A percentile compares a stretch with the other conserved stretches of the same genome.
phyloP scores from a whole-genome alignment of 78 protist genomes.

The Isochrysis galbana region DNA sequence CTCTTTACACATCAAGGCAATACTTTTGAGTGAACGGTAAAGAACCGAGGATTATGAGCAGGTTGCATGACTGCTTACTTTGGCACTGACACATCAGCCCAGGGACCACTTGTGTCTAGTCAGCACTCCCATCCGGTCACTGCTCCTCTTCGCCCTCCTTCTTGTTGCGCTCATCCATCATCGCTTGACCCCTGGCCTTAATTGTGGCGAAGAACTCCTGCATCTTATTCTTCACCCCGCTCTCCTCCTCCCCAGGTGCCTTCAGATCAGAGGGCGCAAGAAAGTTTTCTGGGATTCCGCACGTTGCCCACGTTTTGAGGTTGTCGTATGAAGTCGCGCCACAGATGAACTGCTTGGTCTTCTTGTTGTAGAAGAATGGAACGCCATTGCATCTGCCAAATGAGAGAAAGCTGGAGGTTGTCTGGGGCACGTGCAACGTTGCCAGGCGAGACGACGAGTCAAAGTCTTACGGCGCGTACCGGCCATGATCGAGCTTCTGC shows the following conservation, averaged over 20 bases:
- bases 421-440: too few relatives aligned
- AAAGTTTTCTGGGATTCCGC: neutral
- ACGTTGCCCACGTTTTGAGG: neutral
- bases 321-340: slow-evolving; percentile 26
- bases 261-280: neutral
- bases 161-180: neutral
- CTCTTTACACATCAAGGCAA: too few relatives aligned
- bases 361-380: slow-evolving; percentile 24
- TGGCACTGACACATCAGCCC: too few relatives aligned
- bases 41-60: too few relatives aligned
- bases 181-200: neutral
- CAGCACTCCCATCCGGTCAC: too few relatives aligned
- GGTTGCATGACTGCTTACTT: too few relatives aligned
- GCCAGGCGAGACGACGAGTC: neutral
- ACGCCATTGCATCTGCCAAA: slow-evolving; percentile 5
- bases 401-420: too few relatives aligned
- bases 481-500: neutral
- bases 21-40: too few relatives aligned
- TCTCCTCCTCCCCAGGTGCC: neutral
- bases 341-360: neutral
- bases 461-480: neutral
- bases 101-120: too few relatives aligned
- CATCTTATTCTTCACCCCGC: neutral
- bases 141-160: neutral
- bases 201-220: neutral